These are phyloP conservation scores for Globisporangium apiculatum DNA, from an alignment of 352 stramenopile species.

Conservation along the genomic window DNA sequence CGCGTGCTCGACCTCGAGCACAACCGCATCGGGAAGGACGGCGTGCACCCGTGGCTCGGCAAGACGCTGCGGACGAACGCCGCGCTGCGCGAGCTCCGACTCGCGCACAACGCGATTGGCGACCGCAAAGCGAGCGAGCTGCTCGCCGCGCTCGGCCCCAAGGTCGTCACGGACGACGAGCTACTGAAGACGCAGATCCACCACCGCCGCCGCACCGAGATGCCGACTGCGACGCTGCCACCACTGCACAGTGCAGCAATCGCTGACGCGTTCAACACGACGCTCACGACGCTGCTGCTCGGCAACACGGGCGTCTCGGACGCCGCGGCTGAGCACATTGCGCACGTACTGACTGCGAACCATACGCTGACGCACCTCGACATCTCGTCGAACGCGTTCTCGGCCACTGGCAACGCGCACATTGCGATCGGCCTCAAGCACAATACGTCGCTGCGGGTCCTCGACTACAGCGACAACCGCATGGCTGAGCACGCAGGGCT, in stretches of 20 bases:
- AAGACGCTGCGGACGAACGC: slow-evolving; percentile 44
- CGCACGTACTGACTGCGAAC: slow-evolving; percentile 39
- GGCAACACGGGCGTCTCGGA: slow-evolving; percentile 55
- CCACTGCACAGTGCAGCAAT: neutral
- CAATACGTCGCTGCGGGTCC: slow-evolving; percentile 35
- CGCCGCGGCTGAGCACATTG: slow-evolving; percentile 32
- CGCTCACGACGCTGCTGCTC: slow-evolving; percentile 44
- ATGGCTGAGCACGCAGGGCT: slow-evolving; percentile 30
- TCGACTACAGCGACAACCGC: slow-evolving; percentile 62
- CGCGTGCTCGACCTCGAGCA: slow-evolving; percentile 52
- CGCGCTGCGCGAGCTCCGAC: slow-evolving; percentile 38
- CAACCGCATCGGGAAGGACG: slow-evolving; percentile 56
- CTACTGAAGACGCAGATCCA: slow-evolving; percentile 46
- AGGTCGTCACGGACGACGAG: slow-evolving; percentile 35
- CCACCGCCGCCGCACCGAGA: slow-evolving; percentile 16
- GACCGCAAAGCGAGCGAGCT: slow-evolving; percentile 47
- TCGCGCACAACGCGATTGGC: slow-evolving; percentile 65
- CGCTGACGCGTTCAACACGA: slow-evolving; percentile 43
- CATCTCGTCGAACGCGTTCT: slow-evolving; percentile 41
- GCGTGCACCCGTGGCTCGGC: slow-evolving; percentile 55
- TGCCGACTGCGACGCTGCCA: slow-evolving; percentile 8
- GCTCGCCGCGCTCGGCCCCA: slow-evolving; percentile 34
- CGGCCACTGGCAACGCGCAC: slow-evolving; percentile 19
- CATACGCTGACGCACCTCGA: slow-evolving; percentile 47
- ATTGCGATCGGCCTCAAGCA: slow-evolving; percentile 39